Evolutionary conservation across 495 filamentous ascomycete genomes (phyloP).

Genomic region (Collariella sp.): DNA sequence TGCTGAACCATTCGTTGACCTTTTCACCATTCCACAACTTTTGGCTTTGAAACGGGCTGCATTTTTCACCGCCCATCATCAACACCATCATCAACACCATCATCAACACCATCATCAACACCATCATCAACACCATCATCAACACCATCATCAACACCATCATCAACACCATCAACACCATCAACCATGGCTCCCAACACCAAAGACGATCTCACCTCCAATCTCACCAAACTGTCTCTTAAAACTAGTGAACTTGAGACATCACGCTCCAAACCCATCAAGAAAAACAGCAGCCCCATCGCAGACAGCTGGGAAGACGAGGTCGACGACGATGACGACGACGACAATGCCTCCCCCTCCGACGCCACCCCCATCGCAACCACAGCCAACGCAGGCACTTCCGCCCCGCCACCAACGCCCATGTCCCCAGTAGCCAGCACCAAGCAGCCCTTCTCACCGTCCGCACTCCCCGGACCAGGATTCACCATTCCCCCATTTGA

Average conservation of each 20-base stretch:
- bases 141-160: constrained; percentile 18
- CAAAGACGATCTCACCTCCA: constrained; percentile 17
- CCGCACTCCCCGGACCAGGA: constrained; percentile 12
- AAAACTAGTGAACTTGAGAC: constrained; percentile 14
- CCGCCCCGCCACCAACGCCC: constrained; percentile 54
- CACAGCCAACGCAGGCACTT: constrained; percentile 18
- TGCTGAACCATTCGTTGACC: not conserved
- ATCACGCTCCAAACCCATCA: constrained; percentile 22
- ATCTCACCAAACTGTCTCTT: constrained; percentile 34
- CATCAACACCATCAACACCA: not conserved
- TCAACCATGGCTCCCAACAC: constrained; percentile 18
- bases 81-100: not conserved
- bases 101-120: constrained; percentile 18
- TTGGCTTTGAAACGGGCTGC: too few relatives aligned
- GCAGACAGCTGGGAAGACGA: constrained; percentile 88
- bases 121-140: constrained; percentile 16
- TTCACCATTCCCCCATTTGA: constrained; percentile 11
- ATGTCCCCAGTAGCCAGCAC: constrained; percentile 42
- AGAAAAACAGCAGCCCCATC: constrained; percentile 43
- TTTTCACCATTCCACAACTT: too few relatives aligned
- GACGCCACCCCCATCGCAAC: constrained; percentile 8
- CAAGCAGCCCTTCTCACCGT: constrained; percentile 26
- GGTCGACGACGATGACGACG: constrained; percentile 36
- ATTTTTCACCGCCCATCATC: too few relatives aligned
- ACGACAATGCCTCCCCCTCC: constrained; percentile 24